Base-by-base conservation (phyloP, 352 stramenopile genomes). In the Globisporangium recalcitrans region DNA sequence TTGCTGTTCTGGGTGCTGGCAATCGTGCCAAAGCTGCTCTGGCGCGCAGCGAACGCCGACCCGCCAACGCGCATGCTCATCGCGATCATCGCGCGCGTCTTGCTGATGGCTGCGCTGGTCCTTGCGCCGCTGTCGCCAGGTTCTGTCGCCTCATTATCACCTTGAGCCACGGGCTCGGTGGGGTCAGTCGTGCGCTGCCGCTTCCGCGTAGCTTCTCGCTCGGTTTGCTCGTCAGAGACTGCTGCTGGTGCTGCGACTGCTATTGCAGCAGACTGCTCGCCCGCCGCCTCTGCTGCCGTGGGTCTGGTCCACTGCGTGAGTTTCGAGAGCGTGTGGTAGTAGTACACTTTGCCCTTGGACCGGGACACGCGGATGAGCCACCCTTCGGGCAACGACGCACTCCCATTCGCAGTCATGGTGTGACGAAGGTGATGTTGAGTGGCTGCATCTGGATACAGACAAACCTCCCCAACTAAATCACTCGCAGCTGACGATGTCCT, bases 341-440 rank as follows among this genome's bases (percentile, higher is more conserved):
- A 93, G 68, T 83, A 93, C 19, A 90, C 66, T 64, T 77, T 82
- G 62, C 73, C 64, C 57, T 91, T 92, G 42, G 80, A 83, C 19
- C 79, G 75, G 46, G 80, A 92, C 55, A 92, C 69, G 26, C 82
- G 80, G 49, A 92, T 69, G 22, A 76, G 62, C 82, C 82, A 90
- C 19, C 75, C 75, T 0, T 64, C 55, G 13, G 80, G 82, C 58
- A 92, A 67, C 58, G 68, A 67, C 60, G 67, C 44, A 46, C 46
- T 40, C 61, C 52, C 24, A 44, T 24, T 31, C 22, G 49, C 10
- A 16, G 40, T 24, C 48, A 65, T 62, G n/a, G n/a, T n/a, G n/a
- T n/a, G n/a, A n/a, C n/a, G n/a, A n/a, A n/a, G n/a, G n/a, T n/a
- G n/a, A n/a, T n/a, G n/a, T n/a, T n/a, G n/a, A n/a, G n/a, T n/a